Percentiles rank a stretch among this genome's conserved stretches.
These are phyloP conservation scores for Funneliformis mosseae DNA, from an alignment of 192 early-diverging fungal genomes.

Conservation along the genomic window DNA sequence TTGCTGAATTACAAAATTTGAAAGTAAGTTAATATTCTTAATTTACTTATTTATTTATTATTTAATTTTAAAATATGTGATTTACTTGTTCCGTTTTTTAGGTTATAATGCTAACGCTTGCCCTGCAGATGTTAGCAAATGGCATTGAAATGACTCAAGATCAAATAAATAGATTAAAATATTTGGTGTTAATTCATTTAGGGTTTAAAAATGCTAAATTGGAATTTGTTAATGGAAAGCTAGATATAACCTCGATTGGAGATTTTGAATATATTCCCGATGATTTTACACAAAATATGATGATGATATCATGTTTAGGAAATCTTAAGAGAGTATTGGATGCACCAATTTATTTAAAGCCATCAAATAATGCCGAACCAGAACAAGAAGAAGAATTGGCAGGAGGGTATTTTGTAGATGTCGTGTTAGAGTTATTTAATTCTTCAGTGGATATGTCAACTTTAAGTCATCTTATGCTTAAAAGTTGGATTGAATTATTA, in stretches of 20 bases:
- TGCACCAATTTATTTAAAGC: slow-evolving; percentile 38
- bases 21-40: slow-evolving; percentile 30
- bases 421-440: slow-evolving; percentile 55
- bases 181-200: slow-evolving; percentile 49
- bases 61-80: background rate
- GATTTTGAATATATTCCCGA: slow-evolving; percentile 44
- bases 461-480: slow-evolving; percentile 50
- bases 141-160: slow-evolving; percentile 47
- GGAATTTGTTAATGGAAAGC: slow-evolving; percentile 39
- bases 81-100: background rate
- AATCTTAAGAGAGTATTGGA: slow-evolving; percentile 50
- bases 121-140: slow-evolving; percentile 60
- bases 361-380: background rate
- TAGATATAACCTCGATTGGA: slow-evolving; percentile 42
- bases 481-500: slow-evolving; percentile 57
- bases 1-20: slow-evolving; percentile 44
- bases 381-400: slow-evolving; percentile 37
- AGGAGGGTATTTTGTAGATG: slow-evolving; percentile 56
- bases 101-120: slow-evolving; percentile 48
- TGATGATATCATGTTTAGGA: slow-evolving; percentile 40
- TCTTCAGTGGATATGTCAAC: slow-evolving; percentile 51
- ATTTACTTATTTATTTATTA: background rate
- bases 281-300: slow-evolving; percentile 39
- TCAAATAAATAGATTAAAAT: slow-evolving; percentile 53
- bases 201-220: slow-evolving; percentile 54